phyloP scores from a whole-genome alignment of 441 rosid genomes.

The Bocquillonia castaneifolia region DNA sequence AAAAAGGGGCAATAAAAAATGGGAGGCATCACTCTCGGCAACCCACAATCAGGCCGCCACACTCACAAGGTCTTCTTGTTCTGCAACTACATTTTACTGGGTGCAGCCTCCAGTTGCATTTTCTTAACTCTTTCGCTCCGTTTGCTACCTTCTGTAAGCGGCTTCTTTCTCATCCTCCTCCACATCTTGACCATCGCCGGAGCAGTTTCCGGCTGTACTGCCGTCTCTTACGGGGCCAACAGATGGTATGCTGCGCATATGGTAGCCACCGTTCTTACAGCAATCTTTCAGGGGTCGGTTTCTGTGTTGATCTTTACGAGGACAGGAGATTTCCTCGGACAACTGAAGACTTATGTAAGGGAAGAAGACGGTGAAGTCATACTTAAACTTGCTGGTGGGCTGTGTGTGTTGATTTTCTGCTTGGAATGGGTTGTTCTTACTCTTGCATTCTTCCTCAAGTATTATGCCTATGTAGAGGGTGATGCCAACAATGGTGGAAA shows the following conservation, averaged over 20 bases:
- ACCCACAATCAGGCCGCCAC: conserved; percentile 34
- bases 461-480: conserved; percentile 49
- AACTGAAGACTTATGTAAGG: conserved; percentile 59
- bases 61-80: conserved; percentile 67
- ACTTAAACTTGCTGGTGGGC: conserved; percentile 67
- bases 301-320: conserved; percentile 66
- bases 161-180: conserved; percentile 74
- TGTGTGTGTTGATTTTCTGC: conserved; percentile 62
- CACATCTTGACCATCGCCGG: conserved; percentile 59
- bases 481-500: conserved; percentile 19
- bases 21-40: conserved; percentile 23
- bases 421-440: conserved; percentile 78
- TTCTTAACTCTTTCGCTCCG: conserved; percentile 87
- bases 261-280: conserved; percentile 73
- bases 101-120: conserved; percentile 86
- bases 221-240: conserved; percentile 44
- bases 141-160: conserved; percentile 67
- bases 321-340: conserved; percentile 49
- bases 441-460: conserved; percentile 79
- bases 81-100: conserved; percentile 78
- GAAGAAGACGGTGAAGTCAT: conserved; percentile 71
- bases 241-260: conserved; percentile 69
- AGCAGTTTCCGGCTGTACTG: conserved; percentile 68
- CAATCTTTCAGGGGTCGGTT: conserved; percentile 82
- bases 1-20: not conserved